Evolutionary conservation across 306 rosid species (phyloP).

Genomic region (Neltuma alba): DNA sequence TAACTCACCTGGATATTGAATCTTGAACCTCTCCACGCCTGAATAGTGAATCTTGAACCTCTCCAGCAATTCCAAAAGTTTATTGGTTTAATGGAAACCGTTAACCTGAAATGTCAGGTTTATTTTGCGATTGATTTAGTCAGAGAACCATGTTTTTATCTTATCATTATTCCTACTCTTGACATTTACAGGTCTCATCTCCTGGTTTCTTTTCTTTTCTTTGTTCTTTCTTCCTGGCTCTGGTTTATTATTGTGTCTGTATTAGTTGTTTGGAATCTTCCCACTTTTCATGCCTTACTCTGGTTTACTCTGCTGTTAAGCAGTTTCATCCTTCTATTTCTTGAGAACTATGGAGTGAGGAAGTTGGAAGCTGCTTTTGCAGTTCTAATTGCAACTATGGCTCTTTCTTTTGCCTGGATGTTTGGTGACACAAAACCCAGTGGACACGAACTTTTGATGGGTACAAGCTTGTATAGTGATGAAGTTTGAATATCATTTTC

Average conservation of each 20-base stretch:
- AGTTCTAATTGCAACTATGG: constrained; percentile 52
- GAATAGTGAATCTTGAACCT: not conserved
- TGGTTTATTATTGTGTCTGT: not conserved
- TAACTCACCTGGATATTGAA: not conserved
- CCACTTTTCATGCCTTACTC: constrained; percentile 3
- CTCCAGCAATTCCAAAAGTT: not conserved
- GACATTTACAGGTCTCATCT: not conserved
- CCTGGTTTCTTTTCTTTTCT: not conserved
- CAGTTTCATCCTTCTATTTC: constrained; percentile 55
- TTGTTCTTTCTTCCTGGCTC: not conserved
- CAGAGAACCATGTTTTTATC: not conserved
- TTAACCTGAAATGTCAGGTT: not conserved
- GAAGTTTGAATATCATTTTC: not conserved
- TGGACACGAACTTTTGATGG: constrained; percentile 50
- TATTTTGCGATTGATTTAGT: not conserved
- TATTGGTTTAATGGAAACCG: not conserved
- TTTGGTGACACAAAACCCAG: constrained; percentile 55
- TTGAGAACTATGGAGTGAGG: constrained; percentile 64
- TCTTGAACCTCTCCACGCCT: not conserved
- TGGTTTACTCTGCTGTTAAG: constrained; percentile 9
- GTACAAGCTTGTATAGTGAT: constrained; percentile 17
- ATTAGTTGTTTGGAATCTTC: not conserved
- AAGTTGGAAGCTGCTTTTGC: constrained; percentile 57
- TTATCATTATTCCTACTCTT: not conserved
- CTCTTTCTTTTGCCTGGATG: constrained; percentile 58